Conservation (phyloP, 108 stramenopile species). For the Nannochloropsis oceanica region DNA sequence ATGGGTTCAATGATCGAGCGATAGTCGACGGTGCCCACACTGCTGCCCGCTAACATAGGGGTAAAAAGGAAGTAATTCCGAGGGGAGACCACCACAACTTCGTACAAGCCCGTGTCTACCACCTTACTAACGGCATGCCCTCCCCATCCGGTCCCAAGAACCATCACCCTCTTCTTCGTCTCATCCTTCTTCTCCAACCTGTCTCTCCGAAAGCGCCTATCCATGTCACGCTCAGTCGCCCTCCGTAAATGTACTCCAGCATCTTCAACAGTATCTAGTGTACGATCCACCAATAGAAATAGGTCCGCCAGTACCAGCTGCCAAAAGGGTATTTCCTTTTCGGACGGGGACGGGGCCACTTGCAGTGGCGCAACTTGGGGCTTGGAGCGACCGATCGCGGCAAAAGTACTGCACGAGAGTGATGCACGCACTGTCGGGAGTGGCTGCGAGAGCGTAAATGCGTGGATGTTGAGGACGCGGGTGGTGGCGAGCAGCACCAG, state of each 20-base stretch:
- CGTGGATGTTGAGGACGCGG: no score
- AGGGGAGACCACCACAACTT: constrained; percentile 46
- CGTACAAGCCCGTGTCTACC: constrained; percentile 42
- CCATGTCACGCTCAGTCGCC: neutral
- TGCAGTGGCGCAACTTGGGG: neutral
- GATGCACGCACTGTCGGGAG: no score
- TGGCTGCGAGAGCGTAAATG: no score
- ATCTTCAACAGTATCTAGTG: constrained; percentile 22
- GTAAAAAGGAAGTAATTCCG: constrained; percentile 88
- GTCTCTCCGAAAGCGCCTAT: neutral
- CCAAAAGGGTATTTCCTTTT: neutral
- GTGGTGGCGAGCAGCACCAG: no score
- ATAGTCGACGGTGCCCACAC: constrained; percentile 77
- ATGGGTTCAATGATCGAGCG: constrained; percentile 76
- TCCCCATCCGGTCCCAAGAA: constrained; percentile 88
- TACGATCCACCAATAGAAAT: neutral
- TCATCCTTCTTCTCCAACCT: neutral
- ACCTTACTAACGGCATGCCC: constrained; percentile 67
- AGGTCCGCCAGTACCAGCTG: neutral
- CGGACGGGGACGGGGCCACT: neutral
- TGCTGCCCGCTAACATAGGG: constrained; percentile 85
- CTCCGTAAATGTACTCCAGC: constrained; percentile 2
- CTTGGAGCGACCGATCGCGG: neutral
- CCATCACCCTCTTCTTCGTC: constrained; percentile 42
- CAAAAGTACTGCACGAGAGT: no score